Conservation (phyloP, 2,329 filamentous ascomycete species). For the Trichoderma koningii region DNA sequence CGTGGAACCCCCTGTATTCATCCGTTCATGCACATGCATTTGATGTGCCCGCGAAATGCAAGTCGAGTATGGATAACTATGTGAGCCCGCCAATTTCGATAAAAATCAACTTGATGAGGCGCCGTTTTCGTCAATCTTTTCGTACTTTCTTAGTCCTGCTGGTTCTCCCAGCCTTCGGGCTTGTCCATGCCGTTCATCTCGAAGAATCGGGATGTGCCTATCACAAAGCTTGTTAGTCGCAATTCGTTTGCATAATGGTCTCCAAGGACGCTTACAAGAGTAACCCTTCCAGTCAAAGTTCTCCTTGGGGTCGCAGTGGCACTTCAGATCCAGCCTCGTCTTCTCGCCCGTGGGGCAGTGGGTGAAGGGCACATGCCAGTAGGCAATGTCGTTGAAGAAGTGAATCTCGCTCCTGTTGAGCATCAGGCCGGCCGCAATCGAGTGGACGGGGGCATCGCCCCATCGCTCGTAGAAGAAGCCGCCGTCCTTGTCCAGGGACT, state of each 20-base stretch:
- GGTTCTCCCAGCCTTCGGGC: slow-evolving; percentile 80
- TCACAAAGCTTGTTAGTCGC: slow-evolving; percentile 26
- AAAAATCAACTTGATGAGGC: neutral
- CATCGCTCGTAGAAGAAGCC: slow-evolving; percentile 99
- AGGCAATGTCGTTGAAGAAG: slow-evolving; percentile 99
- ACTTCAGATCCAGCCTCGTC: slow-evolving; percentile 79
- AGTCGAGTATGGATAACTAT: slow-evolving; percentile 12
- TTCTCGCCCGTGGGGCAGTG: slow-evolving; percentile 94
- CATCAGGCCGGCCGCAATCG: slow-evolving; percentile 87
- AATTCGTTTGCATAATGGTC: neutral
- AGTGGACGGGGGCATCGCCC: slow-evolving; percentile 97
- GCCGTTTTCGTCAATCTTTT: slow-evolving; percentile 1
- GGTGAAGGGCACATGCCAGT: slow-evolving; percentile 96
- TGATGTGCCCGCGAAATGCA: slow-evolving; percentile 5
- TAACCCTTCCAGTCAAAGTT: slow-evolving; percentile 99
- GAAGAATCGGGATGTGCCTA: slow-evolving; percentile 75
- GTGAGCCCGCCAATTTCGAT: neutral
- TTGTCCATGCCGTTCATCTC: slow-evolving; percentile 79
- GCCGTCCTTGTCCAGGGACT: slow-evolving; percentile 82
- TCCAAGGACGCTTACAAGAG: slow-evolving; percentile 68
- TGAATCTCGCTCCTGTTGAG: slow-evolving; percentile 92
- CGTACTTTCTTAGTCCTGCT: slow-evolving; percentile 50
- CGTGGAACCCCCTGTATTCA: neutral
- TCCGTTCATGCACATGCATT: slow-evolving; percentile 14
- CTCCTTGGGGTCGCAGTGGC: slow-evolving; percentile 90